Percentiles rank a stretch among this genome's conserved stretches.
Evolutionary conservation across 257 asterid species (phyloP).

Genomic region (Solanum sejunctum): DNA sequence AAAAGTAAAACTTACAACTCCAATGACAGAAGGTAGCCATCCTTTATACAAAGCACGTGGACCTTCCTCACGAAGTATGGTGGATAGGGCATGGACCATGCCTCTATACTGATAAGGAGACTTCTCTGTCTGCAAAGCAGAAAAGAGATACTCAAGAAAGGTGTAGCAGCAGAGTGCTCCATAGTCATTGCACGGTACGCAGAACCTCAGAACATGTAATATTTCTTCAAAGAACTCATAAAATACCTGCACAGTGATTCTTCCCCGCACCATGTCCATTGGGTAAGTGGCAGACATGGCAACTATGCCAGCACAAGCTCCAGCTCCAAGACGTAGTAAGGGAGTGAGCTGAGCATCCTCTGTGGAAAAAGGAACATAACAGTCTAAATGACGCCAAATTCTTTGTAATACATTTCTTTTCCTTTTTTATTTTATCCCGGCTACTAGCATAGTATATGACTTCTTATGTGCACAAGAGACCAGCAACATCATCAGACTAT

Average conservation of each 20-base stretch:
- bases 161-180: neutral
- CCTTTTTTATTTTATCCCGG: neutral
- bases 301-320: slow-evolving; percentile 98
- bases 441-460: neutral
- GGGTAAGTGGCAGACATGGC: slow-evolving; percentile 99
- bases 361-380: slow-evolving; percentile 18
- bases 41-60: slow-evolving; percentile 93
- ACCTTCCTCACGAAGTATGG: slow-evolving; percentile 98
- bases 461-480: neutral
- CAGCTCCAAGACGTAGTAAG: slow-evolving; percentile 86
- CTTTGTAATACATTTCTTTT: neutral
- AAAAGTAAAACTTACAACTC: slow-evolving; percentile 66
- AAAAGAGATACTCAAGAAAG: slow-evolving; percentile 2
- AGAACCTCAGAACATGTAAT: neutral
- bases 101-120: slow-evolving; percentile 94
- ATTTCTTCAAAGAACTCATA: neutral
- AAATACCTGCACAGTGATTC: slow-evolving; percentile 91
- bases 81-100: slow-evolving; percentile 84
- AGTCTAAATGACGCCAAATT: neutral
- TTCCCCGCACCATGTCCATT: slow-evolving; percentile 98
- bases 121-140: slow-evolving; percentile 58
- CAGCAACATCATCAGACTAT: neutral
- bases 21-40: slow-evolving; percentile 99
- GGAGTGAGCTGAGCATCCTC: slow-evolving; percentile 89
- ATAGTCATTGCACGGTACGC: neutral